Conservation (phyloP, 148 eudicot species). For the Silene latifolia region DNA sequence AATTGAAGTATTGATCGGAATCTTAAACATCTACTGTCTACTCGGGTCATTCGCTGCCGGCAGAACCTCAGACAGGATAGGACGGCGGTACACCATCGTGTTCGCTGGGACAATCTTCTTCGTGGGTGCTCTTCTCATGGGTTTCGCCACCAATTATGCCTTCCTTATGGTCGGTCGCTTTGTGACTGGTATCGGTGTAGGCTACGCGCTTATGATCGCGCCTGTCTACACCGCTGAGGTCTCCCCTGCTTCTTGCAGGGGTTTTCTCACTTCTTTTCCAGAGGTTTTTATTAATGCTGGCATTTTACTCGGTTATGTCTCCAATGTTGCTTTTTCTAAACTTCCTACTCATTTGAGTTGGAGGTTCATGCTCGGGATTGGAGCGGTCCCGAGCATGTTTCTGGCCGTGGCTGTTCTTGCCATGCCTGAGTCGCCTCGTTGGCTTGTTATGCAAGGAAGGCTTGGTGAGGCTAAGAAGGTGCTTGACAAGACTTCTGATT, state of each 20-base stretch:
- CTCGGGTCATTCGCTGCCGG: constrained; percentile 46
- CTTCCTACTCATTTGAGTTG: constrained; percentile 53
- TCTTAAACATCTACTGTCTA: constrained; percentile 46
- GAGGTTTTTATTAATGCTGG: constrained; percentile 80
- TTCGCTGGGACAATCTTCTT: constrained; percentile 45
- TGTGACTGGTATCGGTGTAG: constrained; percentile 45
- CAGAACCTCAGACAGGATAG: constrained; percentile 40
- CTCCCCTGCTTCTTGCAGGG: constrained; percentile 67
- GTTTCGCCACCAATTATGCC: constrained; percentile 40
- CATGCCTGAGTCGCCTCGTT: constrained; percentile 82
- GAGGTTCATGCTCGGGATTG: constrained; percentile 80
- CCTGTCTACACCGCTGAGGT: constrained; percentile 94
- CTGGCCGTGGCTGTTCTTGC: constrained; percentile 51
- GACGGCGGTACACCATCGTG: constrained; percentile 49
- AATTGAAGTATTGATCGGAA: constrained; percentile 45
- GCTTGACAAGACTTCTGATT: constrained; percentile 50
- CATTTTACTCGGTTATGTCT: constrained; percentile 59
- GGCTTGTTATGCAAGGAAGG: constrained; percentile 82
- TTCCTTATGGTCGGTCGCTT: constrained; percentile 48
- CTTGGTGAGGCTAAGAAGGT: constrained; percentile 63
- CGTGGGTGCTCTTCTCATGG: constrained; percentile 46
- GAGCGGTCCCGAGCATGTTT: constrained; percentile 58
- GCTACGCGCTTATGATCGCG: constrained; percentile 64
- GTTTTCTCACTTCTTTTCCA: constrained; percentile 76
- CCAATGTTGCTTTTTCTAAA: constrained; percentile 56